Evolutionary conservation across 169 alveolate genomes (phyloP).

Genomic region (Pseudocohnilembus persalinus): DNA sequence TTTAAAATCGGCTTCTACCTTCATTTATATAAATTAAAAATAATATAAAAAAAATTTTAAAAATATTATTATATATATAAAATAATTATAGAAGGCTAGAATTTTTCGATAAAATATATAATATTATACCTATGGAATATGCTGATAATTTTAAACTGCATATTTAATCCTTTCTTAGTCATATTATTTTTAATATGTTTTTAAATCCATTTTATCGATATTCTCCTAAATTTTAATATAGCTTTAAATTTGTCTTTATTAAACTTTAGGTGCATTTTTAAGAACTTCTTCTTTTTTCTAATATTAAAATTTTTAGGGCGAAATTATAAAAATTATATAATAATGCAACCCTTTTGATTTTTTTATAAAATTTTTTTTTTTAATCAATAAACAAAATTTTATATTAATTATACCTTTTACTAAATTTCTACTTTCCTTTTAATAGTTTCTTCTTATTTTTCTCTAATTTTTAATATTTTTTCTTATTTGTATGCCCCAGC

Average conservation of each 20-base stretch:
- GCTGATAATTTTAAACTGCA: slow-evolving; percentile 71
- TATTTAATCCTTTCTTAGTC: slow-evolving; percentile 67
- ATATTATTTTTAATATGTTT: slow-evolving; percentile 32
- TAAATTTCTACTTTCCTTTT: slow-evolving; percentile 44
- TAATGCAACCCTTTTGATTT: too few species aligned
- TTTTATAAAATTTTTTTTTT: slow-evolving; percentile 46
- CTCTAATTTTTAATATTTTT: slow-evolving; percentile 43
- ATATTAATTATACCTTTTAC: slow-evolving; percentile 36
- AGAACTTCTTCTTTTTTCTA: slow-evolving; percentile 23
- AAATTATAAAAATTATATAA: slow-evolving; percentile 31
- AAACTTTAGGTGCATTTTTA: slow-evolving; percentile 41
- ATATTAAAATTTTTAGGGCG: not conserved
- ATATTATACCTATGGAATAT: slow-evolving; percentile 63
- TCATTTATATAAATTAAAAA: too few species aligned
- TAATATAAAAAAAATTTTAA: too few species aligned
- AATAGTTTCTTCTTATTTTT: slow-evolving; percentile 49
- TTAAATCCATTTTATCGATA: slow-evolving; percentile 52
- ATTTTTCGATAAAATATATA: too few species aligned
- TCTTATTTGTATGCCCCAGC: slow-evolving; percentile 50
- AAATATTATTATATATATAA: too few species aligned
- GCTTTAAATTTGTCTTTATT: slow-evolving; percentile 47
- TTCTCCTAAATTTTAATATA: slow-evolving; percentile 52
- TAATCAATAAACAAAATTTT: slow-evolving; percentile 38
- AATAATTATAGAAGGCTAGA: too few species aligned
- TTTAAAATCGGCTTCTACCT: slow-evolving; percentile 70